Evolutionary conservation across 2,329 filamentous ascomycete species (phyloP), one percentile per base, ranked within the genome.

Genomic region (Diaporthe sp.): DNA sequence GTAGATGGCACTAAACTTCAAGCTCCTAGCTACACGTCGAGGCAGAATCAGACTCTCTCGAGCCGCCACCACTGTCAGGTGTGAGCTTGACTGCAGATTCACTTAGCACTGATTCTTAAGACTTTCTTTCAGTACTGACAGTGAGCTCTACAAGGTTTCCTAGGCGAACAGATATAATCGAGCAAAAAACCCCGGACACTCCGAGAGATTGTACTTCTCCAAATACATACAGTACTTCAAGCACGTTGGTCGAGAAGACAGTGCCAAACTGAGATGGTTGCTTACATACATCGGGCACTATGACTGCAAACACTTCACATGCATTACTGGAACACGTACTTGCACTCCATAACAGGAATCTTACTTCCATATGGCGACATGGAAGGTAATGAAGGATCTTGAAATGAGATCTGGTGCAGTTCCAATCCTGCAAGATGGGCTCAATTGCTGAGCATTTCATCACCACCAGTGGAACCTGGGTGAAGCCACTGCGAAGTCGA

Each of bases 401-500:
- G 4, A n/a, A 35, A 35, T 35, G 32, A 35, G 32, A 35, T 35
- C 50, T 15, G n/a, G 12, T n/a, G 10, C 50, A n/a, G 2, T 51
- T 25, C n/a, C 25, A 51, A 51, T 12, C 13, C n/a, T 15, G n/a
- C 12, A 15, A 51, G 10, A 51, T 35, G 9, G 4, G 32, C 9
- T 35, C 10, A 7, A 30, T 53, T 25, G 25, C 25, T 53, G 27
- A 13, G 17, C n/a, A 53, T 27, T 53, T 27, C 5, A 17, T 53
- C 9, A 4, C 25, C 8, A 30, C n/a, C 25, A 17, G 0, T 3
- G 17, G 1, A 17, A 9, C n/a, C n/a, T n/a, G n/a, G n/a, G n/a
- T n/a, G n/a, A n/a, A n/a, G n/a, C n/a, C n/a, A n/a, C n/a, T n/a
- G n/a, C n/a, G n/a, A n/a, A n/a, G n/a, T n/a, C 25, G 30, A 30